Percentiles rank a stretch among this genome's conserved stretches.
These are phyloP conservation scores for Flaveria brownii DNA, from an alignment of 129 eudicot species.

Conservation along the genomic window DNA sequence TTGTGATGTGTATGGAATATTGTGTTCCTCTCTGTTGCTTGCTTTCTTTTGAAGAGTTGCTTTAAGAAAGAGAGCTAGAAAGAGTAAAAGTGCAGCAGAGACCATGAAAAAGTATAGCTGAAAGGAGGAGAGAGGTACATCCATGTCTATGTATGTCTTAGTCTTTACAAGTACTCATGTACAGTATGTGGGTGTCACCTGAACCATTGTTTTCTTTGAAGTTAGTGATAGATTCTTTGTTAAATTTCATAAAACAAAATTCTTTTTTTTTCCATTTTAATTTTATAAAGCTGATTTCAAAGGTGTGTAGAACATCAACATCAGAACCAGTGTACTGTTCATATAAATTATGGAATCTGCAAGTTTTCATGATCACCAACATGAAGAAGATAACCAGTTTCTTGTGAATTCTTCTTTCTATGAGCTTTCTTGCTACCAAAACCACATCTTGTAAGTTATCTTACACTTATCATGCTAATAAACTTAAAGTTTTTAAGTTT, in stretches of 20 bases:
- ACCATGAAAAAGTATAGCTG: conserved; percentile 41
- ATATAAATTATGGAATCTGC: conserved; percentile 62
- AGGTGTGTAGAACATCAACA: conserved; percentile 18
- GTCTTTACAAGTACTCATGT: conserved; percentile 24
- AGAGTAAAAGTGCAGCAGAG: conserved; percentile 47
- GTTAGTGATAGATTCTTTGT: conserved; percentile 32
- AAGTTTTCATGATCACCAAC: conserved; percentile 44
- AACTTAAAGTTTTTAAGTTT: not conserved
- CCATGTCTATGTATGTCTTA: conserved; percentile 34
- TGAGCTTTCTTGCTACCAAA: conserved; percentile 48
- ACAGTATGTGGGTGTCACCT: conserved; percentile 55
- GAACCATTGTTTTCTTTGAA: conserved; percentile 35
- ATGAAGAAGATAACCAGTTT: conserved; percentile 41
- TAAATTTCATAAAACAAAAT: conserved; percentile 16
- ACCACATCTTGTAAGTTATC: conserved; percentile 55
- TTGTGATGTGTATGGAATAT: not conserved
- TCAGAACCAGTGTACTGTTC: not conserved
- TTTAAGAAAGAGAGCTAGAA: conserved; percentile 49
- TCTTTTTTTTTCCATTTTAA: conserved; percentile 22
- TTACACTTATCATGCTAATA: conserved; percentile 4
- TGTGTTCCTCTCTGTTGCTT: conserved; percentile 21
- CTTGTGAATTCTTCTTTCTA: conserved; percentile 31
- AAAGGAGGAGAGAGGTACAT: conserved; percentile 42
- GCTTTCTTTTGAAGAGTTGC: conserved; percentile 54
- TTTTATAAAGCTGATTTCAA: conserved; percentile 24